A percentile compares a stretch with the other conserved stretches of the same genome.
Evolutionary conservation across 1,139 yeast species (phyloP).

Genomic region (Nadsonia starkeyi-henricii): DNA sequence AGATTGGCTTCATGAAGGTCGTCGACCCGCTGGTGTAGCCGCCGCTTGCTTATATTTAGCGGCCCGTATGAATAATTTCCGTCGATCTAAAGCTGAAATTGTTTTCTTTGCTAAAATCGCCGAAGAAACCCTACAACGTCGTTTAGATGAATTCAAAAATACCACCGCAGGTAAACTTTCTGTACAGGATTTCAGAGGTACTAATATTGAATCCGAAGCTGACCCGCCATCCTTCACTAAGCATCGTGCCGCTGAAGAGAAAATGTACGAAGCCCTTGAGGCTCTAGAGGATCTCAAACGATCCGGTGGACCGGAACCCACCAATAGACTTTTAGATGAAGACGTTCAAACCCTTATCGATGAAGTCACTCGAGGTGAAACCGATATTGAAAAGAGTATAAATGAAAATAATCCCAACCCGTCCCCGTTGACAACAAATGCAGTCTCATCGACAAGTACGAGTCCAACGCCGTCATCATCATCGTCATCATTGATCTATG

Average conservation of each 20-base stretch:
- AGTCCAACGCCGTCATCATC: not conserved
- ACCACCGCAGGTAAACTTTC: conserved; percentile 67
- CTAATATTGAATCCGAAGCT: conserved; percentile 34
- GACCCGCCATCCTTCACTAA: conserved; percentile 70
- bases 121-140: conserved; percentile 78
- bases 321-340: conserved; percentile 2
- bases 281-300: conserved; percentile 5
- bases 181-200: conserved; percentile 52
- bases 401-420: too few relatives aligned
- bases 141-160: conserved; percentile 74
- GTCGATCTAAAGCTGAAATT: conserved; percentile 84
- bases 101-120: conserved; percentile 95
- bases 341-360: conserved; percentile 1
- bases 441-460: not conserved
- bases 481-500: too few relatives aligned
- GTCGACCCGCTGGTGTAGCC: conserved; percentile 97
- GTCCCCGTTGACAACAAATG: conserved; percentile 1
- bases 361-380: conserved; percentile 2
- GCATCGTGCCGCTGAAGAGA: conserved; percentile 20
- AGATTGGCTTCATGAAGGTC: conserved; percentile 93
- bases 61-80: conserved; percentile 87
- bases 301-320: conserved; percentile 4
- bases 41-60: conserved; percentile 92
- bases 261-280: conserved; percentile 9
- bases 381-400: conserved; percentile 2